A percentile compares a stretch with the other conserved stretches of the same genome.
Evolutionary conservation across 768 basidiomycete species (phyloP).

Genomic region (Tremella yokohamensis): DNA sequence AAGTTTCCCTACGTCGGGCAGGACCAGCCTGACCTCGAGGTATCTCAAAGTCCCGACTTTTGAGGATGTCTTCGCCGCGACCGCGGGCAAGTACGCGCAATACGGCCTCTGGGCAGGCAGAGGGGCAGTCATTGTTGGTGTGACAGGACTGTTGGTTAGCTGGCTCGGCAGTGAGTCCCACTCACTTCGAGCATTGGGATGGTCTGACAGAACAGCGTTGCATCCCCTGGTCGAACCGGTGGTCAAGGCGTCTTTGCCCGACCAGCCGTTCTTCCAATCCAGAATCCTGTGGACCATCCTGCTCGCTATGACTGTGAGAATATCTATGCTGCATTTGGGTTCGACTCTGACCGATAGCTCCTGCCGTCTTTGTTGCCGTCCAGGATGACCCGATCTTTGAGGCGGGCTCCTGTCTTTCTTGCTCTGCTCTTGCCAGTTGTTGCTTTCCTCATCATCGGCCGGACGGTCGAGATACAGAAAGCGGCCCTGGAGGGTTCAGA

Average conservation of each 20-base stretch:
- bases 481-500: slow-evolving; percentile 21
- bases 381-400: slow-evolving; percentile 28
- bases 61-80: slow-evolving; percentile 41
- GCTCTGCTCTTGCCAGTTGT: slow-evolving; percentile 43
- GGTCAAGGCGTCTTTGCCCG: slow-evolving; percentile 28
- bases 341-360: slow-evolving; percentile 18
- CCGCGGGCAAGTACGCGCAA: slow-evolving; percentile 32
- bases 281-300: slow-evolving; percentile 40
- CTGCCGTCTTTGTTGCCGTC: slow-evolving; percentile 40
- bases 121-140: slow-evolving; percentile 27
- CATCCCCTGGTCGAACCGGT: slow-evolving; percentile 41
- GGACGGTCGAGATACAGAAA: slow-evolving; percentile 48
- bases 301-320: slow-evolving; percentile 30
- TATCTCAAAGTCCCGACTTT: slow-evolving; percentile 49
- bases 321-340: not conserved
- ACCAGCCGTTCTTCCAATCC: slow-evolving; percentile 27
- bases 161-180: slow-evolving; percentile 45
- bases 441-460: slow-evolving; percentile 45
- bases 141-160: slow-evolving; percentile 35
- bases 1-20: slow-evolving; percentile 7
- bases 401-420: slow-evolving; percentile 27
- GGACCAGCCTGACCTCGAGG: slow-evolving; percentile 14
- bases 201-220: slow-evolving; percentile 27
- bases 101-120: slow-evolving; percentile 41
- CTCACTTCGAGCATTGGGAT: not conserved